Conservation (phyloP, 2,329 filamentous ascomycete genomes). For the Pseudogymnoascus sp. region DNA sequence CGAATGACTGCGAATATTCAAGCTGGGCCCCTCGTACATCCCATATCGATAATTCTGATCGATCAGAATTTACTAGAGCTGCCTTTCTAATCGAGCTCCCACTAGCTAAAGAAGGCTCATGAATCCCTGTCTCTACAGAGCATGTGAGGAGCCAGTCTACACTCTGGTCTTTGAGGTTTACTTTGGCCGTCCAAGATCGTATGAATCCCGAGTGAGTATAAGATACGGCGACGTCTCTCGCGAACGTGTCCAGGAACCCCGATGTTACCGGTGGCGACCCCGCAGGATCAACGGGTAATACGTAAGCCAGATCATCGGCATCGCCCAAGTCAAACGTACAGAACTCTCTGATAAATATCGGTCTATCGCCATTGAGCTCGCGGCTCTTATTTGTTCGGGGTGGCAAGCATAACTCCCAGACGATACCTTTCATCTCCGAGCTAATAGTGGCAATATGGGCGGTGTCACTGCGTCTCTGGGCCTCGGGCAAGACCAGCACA, state of each 20-base stretch:
- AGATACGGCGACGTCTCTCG: slow-evolving; percentile 76
- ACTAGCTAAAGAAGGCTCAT: slow-evolving; percentile 67
- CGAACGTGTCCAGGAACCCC: slow-evolving; percentile 78
- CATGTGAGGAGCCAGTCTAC: slow-evolving; percentile 80
- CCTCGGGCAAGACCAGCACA: slow-evolving; percentile 65
- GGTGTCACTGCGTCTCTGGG: slow-evolving; percentile 41
- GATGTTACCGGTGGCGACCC: slow-evolving; percentile 64
- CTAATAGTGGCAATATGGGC: slow-evolving; percentile 76
- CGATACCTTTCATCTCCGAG: slow-evolving; percentile 68
- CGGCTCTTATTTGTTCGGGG: slow-evolving; percentile 29
- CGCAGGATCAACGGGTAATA: slow-evolving; percentile 80
- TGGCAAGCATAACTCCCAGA: slow-evolving; percentile 69
- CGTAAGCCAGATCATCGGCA: slow-evolving; percentile 51
- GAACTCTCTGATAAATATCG: slow-evolving; percentile 50
- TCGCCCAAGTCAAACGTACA: slow-evolving; percentile 61
- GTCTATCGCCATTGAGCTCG: slow-evolving; percentile 30
- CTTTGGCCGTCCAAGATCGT: slow-evolving; percentile 76
- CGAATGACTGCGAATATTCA: slow-evolving; percentile 71
- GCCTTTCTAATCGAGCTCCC: slow-evolving; percentile 82
- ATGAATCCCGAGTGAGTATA: slow-evolving; percentile 69
- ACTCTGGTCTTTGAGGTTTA: slow-evolving; percentile 50
- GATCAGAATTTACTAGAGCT: slow-evolving; percentile 66
- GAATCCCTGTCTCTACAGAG: slow-evolving; percentile 69
- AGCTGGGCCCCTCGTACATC: slow-evolving; percentile 74
- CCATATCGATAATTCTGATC: slow-evolving; percentile 81